These are phyloP conservation scores for Leptomonas seymouri DNA, from an alignment of 208 protist species.

Conservation along the genomic window DNA sequence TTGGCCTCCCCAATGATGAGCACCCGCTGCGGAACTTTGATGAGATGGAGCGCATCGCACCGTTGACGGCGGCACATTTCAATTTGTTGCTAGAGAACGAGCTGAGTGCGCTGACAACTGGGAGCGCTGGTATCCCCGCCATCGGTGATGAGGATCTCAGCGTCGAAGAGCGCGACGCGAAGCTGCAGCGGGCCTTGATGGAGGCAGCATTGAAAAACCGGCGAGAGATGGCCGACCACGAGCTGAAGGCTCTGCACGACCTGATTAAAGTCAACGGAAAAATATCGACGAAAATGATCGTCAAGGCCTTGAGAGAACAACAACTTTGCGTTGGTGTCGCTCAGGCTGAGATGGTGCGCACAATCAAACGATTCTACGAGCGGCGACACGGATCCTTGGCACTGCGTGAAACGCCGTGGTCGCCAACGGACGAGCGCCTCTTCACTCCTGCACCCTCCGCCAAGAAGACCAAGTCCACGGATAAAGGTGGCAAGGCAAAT, in stretches of 20 bases:
- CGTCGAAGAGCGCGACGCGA: slow-evolving; percentile 31
- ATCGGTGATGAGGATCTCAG: slow-evolving; percentile 15
- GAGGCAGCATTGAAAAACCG: slow-evolving; percentile 66
- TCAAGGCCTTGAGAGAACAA: slow-evolving; percentile 54
- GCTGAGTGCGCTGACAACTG: slow-evolving; percentile 31
- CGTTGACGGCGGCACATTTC: slow-evolving; percentile 50
- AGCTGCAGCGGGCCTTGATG: slow-evolving; percentile 44
- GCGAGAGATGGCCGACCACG: slow-evolving; percentile 68
- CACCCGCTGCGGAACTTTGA: slow-evolving; percentile 79
- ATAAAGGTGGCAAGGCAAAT: not conserved
- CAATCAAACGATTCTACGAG: slow-evolving; percentile 82
- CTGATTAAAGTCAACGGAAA: slow-evolving; percentile 58
- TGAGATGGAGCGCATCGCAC: slow-evolving; percentile 52
- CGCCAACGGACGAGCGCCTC: slow-evolving; percentile 70
- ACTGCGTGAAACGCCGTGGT: slow-evolving; percentile 61
- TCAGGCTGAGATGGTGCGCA: slow-evolving; percentile 62
- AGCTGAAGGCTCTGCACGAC: slow-evolving; percentile 67
- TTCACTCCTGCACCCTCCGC: slow-evolving; percentile 33
- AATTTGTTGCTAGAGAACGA: slow-evolving; percentile 48
- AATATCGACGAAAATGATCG: slow-evolving; percentile 50
- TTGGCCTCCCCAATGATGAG: slow-evolving; percentile 51
- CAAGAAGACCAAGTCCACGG: slow-evolving; percentile 19
- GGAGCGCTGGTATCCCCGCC: slow-evolving; percentile 9
- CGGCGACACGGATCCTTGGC: slow-evolving; percentile 59
- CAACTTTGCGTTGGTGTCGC: slow-evolving; percentile 71